Evolutionary conservation across 2,329 filamentous ascomycete genomes (phyloP).

Genomic region (Beauveria asiatica): DNA sequence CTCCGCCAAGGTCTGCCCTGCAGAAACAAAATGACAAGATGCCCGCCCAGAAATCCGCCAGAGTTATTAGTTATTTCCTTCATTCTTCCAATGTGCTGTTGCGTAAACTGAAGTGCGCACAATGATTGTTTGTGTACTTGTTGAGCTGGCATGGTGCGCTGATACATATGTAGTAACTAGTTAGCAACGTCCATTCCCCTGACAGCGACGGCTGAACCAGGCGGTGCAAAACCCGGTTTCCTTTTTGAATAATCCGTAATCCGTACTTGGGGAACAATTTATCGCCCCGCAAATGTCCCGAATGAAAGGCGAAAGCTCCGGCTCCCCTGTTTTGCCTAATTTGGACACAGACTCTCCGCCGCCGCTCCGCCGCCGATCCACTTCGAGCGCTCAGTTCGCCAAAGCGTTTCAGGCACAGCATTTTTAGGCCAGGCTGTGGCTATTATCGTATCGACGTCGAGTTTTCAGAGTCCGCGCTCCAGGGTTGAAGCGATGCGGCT

Average conservation of each 20-base stretch:
- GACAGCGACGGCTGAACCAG: not conserved
- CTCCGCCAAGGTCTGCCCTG: not conserved
- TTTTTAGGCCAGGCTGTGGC: not conserved
- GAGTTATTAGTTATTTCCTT: too few species aligned
- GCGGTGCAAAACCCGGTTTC: not conserved
- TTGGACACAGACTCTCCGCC: not conserved
- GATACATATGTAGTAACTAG: not conserved
- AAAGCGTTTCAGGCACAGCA: constrained; percentile 6
- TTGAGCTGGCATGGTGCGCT: not conserved
- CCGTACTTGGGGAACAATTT: not conserved
- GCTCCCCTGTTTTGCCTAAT: not conserved
- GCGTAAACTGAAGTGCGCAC: too few species aligned
- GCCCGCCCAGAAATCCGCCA: too few species aligned
- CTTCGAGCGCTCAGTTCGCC: constrained; percentile 5
- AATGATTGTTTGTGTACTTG: too few species aligned
- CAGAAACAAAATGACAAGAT: too few species aligned
- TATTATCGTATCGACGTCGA: not conserved
- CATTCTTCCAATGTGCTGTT: too few species aligned
- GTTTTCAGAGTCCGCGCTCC: not conserved
- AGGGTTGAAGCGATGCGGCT: not conserved
- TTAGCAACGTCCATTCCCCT: not conserved
- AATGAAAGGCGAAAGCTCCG: too few species aligned
- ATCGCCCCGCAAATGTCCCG: too few species aligned
- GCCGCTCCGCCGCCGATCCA: not conserved
- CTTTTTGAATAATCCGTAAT: not conserved